Percentiles rank a stretch among this genome's conserved stretches.
These are phyloP conservation scores for Alternaria angustiovoidea DNA, from an alignment of 2,329 filamentous ascomycete species.

Conservation along the genomic window DNA sequence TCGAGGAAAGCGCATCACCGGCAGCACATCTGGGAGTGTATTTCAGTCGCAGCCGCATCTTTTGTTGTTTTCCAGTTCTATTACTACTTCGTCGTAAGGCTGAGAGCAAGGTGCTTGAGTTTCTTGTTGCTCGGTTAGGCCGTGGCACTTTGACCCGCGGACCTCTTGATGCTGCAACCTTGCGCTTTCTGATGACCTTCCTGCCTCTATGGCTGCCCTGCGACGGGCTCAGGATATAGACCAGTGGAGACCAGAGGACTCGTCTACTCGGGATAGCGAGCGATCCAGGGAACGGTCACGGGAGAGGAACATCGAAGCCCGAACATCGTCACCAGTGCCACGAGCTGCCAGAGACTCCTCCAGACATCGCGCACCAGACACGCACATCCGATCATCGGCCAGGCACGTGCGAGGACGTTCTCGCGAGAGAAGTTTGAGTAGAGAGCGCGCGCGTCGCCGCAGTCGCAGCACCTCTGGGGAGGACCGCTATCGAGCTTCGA, in stretches of 20 bases:
- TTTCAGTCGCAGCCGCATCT: constrained; percentile 20
- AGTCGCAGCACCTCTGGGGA: constrained; percentile 45
- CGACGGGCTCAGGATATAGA: constrained; percentile 53
- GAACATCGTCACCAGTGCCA: constrained; percentile 47
- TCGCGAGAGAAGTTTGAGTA: constrained; percentile 44
- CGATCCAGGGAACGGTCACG: constrained; percentile 33
- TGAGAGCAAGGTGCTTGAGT: constrained; percentile 30
- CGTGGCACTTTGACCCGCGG: constrained; percentile 48
- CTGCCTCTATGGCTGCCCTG: constrained; percentile 55
- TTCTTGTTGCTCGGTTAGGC: constrained; percentile 46
- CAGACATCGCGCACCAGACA: constrained; percentile 41
- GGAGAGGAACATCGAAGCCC: constrained; percentile 39
- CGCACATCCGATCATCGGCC: constrained; percentile 35
- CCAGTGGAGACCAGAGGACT: constrained; percentile 55
- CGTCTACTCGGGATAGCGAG: constrained; percentile 45
- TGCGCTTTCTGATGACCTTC: constrained; percentile 48
- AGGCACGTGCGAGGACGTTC: constrained; percentile 41
- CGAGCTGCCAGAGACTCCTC: constrained; percentile 47
- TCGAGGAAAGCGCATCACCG: constrained; percentile 29
- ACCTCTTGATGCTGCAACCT: constrained; percentile 47
- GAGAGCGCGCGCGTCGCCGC: constrained; percentile 44
- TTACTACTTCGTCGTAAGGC: constrained; percentile 20
- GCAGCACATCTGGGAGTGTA: constrained; percentile 28
- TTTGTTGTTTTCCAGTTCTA: constrained; percentile 19
- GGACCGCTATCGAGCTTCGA: constrained; percentile 46